Conservation (phyloP, 148 eudicot species). For the Beta vulgaris region DNA sequence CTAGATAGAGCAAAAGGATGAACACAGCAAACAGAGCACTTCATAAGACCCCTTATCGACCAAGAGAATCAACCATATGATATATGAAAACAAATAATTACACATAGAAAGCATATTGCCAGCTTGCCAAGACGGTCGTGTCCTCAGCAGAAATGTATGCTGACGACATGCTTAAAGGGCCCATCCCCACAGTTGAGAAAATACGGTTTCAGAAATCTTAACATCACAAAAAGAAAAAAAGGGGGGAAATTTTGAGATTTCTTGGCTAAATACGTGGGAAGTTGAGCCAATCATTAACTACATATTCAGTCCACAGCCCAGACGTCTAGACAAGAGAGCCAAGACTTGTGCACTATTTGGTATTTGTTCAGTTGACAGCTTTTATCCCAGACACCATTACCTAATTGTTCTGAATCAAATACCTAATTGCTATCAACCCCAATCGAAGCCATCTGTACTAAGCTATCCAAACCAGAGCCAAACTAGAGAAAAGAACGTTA, state of each 20-base stretch:
- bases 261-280: neutral
- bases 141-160: neutral
- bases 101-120: neutral
- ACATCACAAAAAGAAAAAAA: neutral
- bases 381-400: too few relatives aligned
- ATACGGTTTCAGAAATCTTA: neutral
- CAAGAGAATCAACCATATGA: slow-evolving; percentile 1
- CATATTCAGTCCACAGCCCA: neutral
- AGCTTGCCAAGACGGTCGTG: neutral
- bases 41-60: slow-evolving; percentile 11
- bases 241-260: neutral
- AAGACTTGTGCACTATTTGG: neutral
- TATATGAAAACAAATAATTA: neutral
- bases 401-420: neutral
- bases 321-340: neutral
- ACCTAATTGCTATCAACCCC: neutral
- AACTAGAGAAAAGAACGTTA: neutral
- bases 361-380: neutral
- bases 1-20: slow-evolving; percentile 35
- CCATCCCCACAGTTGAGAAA: neutral
- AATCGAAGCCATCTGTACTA: neutral
- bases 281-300: neutral
- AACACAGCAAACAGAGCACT: neutral
- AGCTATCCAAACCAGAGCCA: neutral
- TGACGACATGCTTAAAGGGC: neutral